Evolutionary conservation across 2,329 filamentous ascomycete species (phyloP).

Genomic region (Orbilia quercus): DNA sequence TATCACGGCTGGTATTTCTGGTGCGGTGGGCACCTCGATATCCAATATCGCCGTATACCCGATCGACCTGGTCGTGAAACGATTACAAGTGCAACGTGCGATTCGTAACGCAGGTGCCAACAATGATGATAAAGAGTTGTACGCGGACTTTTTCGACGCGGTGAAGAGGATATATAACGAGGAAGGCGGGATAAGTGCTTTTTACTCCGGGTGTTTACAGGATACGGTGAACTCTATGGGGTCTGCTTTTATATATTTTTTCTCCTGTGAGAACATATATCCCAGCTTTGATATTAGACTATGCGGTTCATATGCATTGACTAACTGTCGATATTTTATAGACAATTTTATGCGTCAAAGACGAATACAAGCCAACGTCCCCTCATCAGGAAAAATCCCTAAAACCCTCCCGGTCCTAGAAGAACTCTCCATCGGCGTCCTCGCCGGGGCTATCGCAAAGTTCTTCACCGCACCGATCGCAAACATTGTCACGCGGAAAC

Average conservation of each 20-base stretch:
- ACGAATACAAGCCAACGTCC: conserved; percentile 64
- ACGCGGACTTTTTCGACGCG: conserved; percentile 75
- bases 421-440: conserved; percentile 78
- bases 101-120: conserved; percentile 8
- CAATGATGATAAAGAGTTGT: conserved; percentile 65
- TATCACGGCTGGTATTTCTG: conserved; percentile 73
- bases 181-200: conserved; percentile 73
- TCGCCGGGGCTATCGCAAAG: conserved; percentile 79
- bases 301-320: too few species aligned
- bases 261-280: conserved; percentile 56
- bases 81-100: conserved; percentile 80
- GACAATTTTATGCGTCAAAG: conserved; percentile 66
- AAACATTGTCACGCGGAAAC: conserved; percentile 84
- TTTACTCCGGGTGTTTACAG: conserved; percentile 75
- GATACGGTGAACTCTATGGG: conserved; percentile 74
- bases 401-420: conserved; percentile 72
- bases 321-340: conserved; percentile 65
- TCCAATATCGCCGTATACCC: conserved; percentile 84
- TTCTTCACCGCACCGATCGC: conserved; percentile 82
- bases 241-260: conserved; percentile 59
- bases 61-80: conserved; percentile 81
- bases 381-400: conserved; percentile 33
- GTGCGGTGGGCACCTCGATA: conserved; percentile 79
- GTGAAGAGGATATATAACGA: conserved; percentile 75
- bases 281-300: background rate